These are phyloP conservation scores for Epichloe aotearoae DNA, from an alignment of 2,329 filamentous ascomycete species.

Conservation along the genomic window DNA sequence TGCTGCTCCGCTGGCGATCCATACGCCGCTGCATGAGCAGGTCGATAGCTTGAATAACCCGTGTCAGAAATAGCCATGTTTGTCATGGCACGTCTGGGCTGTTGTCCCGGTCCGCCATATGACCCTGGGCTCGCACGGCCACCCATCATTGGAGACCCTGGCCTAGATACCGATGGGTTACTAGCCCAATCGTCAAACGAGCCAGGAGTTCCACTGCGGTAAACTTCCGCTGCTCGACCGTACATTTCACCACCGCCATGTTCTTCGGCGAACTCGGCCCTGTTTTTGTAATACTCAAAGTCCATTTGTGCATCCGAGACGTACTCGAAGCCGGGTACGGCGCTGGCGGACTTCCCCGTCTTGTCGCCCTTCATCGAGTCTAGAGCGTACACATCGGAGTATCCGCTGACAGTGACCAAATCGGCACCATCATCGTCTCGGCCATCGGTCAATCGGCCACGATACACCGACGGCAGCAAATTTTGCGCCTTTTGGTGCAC, in stretches of 20 bases:
- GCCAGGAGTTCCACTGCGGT: conserved; percentile 48
- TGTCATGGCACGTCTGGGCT: conserved; percentile 12
- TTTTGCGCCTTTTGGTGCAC: conserved; percentile 85
- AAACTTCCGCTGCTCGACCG: conserved; percentile 44
- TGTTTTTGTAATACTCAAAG: conserved; percentile 84
- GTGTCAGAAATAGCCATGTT: conserved; percentile 10
- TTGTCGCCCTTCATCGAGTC: conserved; percentile 56
- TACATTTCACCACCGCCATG: conserved; percentile 66
- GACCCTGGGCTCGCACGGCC: conserved; percentile 14
- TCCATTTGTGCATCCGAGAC: conserved; percentile 78
- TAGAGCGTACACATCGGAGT: conserved; percentile 71
- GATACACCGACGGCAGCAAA: conserved; percentile 73
- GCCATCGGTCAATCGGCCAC: conserved; percentile 60
- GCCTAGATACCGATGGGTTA: conserved; percentile 30
- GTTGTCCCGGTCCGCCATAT: conserved; percentile 18
- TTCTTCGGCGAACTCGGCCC: conserved; percentile 75
- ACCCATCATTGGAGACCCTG: conserved; percentile 31
- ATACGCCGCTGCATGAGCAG: conserved; percentile 9
- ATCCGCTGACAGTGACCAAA: conserved; percentile 49
- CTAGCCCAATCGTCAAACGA: conserved; percentile 31
- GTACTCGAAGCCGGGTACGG: conserved; percentile 69
- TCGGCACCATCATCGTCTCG: conserved; percentile 45
- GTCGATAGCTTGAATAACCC: conserved; percentile 14
- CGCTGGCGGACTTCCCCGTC: conserved; percentile 30
- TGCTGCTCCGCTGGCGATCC: conserved; percentile 8